These are phyloP conservation scores for Dalechampia spathulata DNA, from an alignment of 441 rosid genomes.

Conservation along the genomic window DNA sequence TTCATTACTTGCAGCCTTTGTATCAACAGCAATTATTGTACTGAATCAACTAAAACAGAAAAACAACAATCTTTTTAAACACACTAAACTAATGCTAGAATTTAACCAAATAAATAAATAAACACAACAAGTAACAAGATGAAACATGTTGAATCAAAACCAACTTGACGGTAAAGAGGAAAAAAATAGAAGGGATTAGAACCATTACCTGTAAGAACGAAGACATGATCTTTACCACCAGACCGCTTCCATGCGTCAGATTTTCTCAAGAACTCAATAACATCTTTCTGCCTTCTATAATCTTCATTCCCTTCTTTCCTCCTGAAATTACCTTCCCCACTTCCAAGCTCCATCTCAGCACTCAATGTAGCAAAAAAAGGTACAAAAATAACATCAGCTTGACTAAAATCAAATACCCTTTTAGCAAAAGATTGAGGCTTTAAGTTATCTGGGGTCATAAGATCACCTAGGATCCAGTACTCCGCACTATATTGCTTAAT, in stretches of 20 bases:
- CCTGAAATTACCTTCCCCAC: slow-evolving; percentile 55
- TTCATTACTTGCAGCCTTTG: too few species aligned
- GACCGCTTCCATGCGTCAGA: slow-evolving; percentile 73
- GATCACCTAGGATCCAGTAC: slow-evolving; percentile 82
- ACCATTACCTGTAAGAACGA: slow-evolving; percentile 83
- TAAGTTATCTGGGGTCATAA: slow-evolving; percentile 43
- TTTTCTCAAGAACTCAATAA: slow-evolving; percentile 43
- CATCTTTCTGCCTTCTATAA: slow-evolving; percentile 64
- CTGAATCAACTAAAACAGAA: background rate
- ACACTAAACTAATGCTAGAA: too few species aligned
- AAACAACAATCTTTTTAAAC: background rate
- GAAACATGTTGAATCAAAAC: too few species aligned
- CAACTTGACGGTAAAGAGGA: too few species aligned
- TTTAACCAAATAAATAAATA: too few species aligned
- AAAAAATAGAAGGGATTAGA: too few species aligned
- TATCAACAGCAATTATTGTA: background rate
- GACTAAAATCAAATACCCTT: slow-evolving; percentile 39
- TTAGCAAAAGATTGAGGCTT: slow-evolving; percentile 48
- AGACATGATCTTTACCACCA: slow-evolving; percentile 82
- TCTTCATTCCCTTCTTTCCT: slow-evolving; percentile 67
- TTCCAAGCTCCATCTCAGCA: slow-evolving; percentile 79
- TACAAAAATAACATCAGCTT: slow-evolving; percentile 77
- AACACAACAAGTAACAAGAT: too few species aligned
- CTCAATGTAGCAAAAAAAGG: slow-evolving; percentile 83
- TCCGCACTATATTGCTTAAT: slow-evolving; percentile 93